Base-by-base conservation (phyloP, 2,329 filamentous ascomycete species). In the Clonostachys sp. region DNA sequence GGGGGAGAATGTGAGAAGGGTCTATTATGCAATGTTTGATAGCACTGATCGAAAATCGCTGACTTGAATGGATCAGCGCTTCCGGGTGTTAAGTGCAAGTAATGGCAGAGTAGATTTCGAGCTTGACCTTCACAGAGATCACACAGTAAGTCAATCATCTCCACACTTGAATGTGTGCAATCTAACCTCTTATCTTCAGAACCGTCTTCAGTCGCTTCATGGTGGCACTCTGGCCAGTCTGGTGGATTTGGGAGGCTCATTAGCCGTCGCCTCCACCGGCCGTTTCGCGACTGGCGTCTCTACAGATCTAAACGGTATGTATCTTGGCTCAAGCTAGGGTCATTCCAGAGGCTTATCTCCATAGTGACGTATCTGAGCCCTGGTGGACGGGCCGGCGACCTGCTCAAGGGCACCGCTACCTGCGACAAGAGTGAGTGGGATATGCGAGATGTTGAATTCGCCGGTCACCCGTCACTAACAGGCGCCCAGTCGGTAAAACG, bases 221-320 rank as follows among this genome's bases (percentile, higher is more conserved):
- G 88, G 88, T 16, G 88, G 88, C 5, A 89, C 87, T 0, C 83
- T 92, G 30, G 88, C 88, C 5, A 87, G 83, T 60, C 84, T 91
- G 68, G 84, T 86, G 30, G 83, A 86, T 51, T 68, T 86, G 0
- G 81, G 81, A 12, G 82, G 82, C 13, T 86, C 82, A 1, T 70
- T 86, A 4, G 83, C 82, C 10, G 81, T 86, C 4, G 82, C 82
- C 2, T 85, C 83, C 2, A 81, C 76, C 52, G 82, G 82, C 0
- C 66, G 81, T 2, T 85, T 79, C 55, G 72, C 75, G 16, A 86
- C 82, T 0, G 82, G 82, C 12, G 82, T 86, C 5, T 82, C 82
- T 3, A 86, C 82, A 0, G 82, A 86, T 52, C 60, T 86, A 13
- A 86, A 83, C 46, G 79, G 81, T 81, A 61, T 41, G 2, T 38